A percentile compares a stretch with the other conserved stretches of the same genome.
Conservation (phyloP, 1,284 basidiomycete species). For the Sanghuangporus sanghuang region DNA sequence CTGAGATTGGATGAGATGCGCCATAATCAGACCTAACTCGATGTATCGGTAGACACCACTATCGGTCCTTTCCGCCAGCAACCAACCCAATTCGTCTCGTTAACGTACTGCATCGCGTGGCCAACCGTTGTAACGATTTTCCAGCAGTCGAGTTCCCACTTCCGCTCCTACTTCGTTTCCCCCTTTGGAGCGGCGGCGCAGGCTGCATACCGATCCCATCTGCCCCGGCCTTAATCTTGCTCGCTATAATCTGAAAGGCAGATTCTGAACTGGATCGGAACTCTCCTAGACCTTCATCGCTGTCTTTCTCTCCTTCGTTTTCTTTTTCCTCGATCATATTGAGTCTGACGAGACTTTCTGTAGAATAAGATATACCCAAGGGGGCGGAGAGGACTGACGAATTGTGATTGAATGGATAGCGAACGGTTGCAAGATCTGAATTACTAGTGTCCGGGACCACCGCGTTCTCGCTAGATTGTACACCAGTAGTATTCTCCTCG, state of each 20-base stretch:
- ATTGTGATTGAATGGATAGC: no score
- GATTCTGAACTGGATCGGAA: neutral
- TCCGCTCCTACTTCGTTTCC: neutral
- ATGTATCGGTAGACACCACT: neutral
- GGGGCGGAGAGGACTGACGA: no score
- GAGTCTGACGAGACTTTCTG: no score
- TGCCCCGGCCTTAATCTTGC: neutral
- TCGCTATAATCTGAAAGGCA: neutral
- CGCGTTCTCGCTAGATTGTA: no score
- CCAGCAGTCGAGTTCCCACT: neutral
- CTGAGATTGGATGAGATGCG: neutral
- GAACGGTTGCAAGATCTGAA: no score
- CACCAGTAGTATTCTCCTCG: no score
- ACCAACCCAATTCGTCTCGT: neutral
- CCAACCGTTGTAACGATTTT: neutral
- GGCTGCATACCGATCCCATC: no score
- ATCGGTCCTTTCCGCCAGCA: neutral
- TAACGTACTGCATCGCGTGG: slow-evolving; percentile 5
- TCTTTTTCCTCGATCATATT: no score
- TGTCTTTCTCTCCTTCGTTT: neutral
- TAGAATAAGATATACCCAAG: no score
- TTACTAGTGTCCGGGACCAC: no score
- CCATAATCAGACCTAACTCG: neutral
- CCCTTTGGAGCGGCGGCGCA: no score
- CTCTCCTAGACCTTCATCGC: neutral